Evolutionary conservation across 2,329 filamentous ascomycete species (phyloP), one percentile per base, ranked within the genome.

Genomic region (Huntiella savannae): DNA sequence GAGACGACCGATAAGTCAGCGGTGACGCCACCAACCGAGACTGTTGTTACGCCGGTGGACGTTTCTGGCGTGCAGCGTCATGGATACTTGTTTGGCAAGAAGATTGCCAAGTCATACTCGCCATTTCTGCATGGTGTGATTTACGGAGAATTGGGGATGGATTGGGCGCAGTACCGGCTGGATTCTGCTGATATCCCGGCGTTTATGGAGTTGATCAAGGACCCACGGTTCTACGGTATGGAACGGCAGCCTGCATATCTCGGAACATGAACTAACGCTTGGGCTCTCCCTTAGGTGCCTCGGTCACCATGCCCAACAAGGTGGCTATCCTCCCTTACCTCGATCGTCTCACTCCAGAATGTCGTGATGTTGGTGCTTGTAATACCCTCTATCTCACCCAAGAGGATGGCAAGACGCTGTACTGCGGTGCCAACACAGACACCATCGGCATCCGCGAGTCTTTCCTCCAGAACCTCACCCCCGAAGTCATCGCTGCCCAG

Each of bases 251-350:
- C 22, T 28, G 22, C 22, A 28, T 28, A 8, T 28, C 7, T 7
- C 22, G 22, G 22, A 28, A 28, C 22, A 28, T 28, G 1, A 28
- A 28, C 22, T 28, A 28, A 28, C 36, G 32, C 36, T 33, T 44
- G 33, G 22, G 22, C 32, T 7, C 28, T 32, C 33, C 28, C 12
- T 33, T 48, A 72, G 78, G 79, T 46, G 74, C 78, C 16, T 75
- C 79, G 3, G 76, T 88, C 34, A 88, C 82, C 15, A 91, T 88
- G 82, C 83, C 83, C 0, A 77, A 84, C 66, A 88, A 91, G 60
- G 73, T 88, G 19, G 68, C 75, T 54, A 84, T 88, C 57, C 73
- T 87, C 50, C 68, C 73, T 0, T 68, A 83, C 53, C 69, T 88
- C 6, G 82, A 88, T 56, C 73, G 77, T 46, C 64, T 87, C 34